These are phyloP conservation scores for Clitopilus passeckerianus DNA, from an alignment of 768 basidiomycete species.

Conservation along the genomic window DNA sequence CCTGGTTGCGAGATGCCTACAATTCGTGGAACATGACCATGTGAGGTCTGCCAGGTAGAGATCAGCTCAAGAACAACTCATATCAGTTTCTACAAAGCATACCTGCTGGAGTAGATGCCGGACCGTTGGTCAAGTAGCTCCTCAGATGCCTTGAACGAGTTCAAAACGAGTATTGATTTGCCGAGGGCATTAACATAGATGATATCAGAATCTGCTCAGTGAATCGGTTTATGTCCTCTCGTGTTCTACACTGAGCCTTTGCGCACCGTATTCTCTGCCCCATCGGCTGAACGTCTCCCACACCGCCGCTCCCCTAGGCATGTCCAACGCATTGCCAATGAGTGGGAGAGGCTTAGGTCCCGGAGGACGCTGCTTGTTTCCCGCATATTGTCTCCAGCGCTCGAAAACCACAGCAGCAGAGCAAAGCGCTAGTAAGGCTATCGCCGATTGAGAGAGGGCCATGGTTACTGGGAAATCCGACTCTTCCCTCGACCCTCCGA, in stretches of 20 bases:
- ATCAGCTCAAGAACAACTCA: background rate
- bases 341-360: background rate
- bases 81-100: background rate
- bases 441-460: too few species aligned
- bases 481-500: too few species aligned
- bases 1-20: background rate
- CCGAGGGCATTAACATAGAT: constrained; percentile 2
- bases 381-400: background rate
- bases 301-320: background rate
- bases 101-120: constrained; percentile 6
- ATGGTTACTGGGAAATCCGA: too few species aligned
- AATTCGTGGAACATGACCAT: background rate
- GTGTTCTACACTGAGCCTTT: too few species aligned
- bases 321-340: background rate
- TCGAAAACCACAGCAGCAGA: background rate
- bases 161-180: constrained; percentile 2
- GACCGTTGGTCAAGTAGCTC: constrained; percentile 6
- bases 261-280: too few species aligned
- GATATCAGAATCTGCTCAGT: constrained; percentile 1
- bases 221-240: too few species aligned
- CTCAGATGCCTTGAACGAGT: constrained; percentile 1
- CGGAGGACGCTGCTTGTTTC: background rate
- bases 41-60: background rate
- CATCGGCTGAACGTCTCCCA: too few species aligned
- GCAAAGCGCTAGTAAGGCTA: too few species aligned